phyloP scores from a whole-genome alignment of 225 moss, liverwort and hornwort species.

The Bryum argenteum region DNA sequence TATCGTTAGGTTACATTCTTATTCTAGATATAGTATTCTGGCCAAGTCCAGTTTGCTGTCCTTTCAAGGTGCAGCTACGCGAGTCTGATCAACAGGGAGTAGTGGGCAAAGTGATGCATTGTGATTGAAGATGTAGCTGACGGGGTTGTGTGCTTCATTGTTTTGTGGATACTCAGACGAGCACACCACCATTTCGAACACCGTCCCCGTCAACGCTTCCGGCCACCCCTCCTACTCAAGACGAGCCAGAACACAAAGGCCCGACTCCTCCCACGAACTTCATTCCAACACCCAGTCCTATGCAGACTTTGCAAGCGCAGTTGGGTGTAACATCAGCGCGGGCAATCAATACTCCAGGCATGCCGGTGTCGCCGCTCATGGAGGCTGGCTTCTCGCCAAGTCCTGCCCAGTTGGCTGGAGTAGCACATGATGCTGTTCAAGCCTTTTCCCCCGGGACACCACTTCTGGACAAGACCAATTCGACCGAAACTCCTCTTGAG shows the following conservation, averaged over 20 bases:
- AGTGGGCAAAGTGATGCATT: neutral
- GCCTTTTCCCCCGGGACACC: constrained; percentile 89
- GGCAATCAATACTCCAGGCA: constrained; percentile 86
- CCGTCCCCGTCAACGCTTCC: constrained; percentile 88
- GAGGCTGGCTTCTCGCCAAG: constrained; percentile 79
- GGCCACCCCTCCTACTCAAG: constrained; percentile 73
- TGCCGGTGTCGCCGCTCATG: constrained; percentile 80
- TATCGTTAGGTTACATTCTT: neutral
- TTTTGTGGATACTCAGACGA: constrained; percentile 54
- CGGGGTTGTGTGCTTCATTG: constrained; percentile 10
- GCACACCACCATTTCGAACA: constrained; percentile 90
- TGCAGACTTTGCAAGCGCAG: constrained; percentile 68
- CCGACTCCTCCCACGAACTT: constrained; percentile 55
- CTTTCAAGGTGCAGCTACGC: neutral
- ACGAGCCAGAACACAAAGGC: constrained; percentile 76
- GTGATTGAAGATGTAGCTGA: constrained; percentile 25
- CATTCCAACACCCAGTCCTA: constrained; percentile 59
- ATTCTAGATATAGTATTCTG: neutral
- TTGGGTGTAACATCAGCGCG: constrained; percentile 50
- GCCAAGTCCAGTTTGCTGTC: no score
- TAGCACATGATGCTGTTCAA: constrained; percentile 72
- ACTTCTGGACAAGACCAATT: constrained; percentile 68
- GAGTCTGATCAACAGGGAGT: neutral
- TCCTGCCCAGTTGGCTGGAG: constrained; percentile 55
- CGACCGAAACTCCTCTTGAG: constrained; percentile 68